A percentile compares a stretch with the other conserved stretches of the same genome.
Conservation (phyloP, 192 early-diverging fungal species). For the Lobosporangium transversale region DNA sequence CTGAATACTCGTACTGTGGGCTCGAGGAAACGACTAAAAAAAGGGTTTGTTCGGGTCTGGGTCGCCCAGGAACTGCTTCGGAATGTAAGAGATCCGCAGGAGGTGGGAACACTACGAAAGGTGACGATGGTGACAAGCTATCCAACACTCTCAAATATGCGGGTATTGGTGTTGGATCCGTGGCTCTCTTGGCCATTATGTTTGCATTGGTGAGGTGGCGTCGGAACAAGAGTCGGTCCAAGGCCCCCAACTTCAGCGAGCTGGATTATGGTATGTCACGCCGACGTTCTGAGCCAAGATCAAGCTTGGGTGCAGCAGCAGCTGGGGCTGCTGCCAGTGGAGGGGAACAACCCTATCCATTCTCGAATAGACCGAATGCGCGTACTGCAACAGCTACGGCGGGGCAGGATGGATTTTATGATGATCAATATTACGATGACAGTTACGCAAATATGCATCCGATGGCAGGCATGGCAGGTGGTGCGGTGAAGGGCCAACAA, state of each 20-base stretch:
- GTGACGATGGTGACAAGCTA: not conserved
- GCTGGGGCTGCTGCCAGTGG: slow-evolving; percentile 1
- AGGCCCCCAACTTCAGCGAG: slow-evolving; percentile 33
- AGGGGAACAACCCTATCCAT: slow-evolving; percentile 26
- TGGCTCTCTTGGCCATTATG: slow-evolving; percentile 15
- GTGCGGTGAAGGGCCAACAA: slow-evolving; percentile 1
- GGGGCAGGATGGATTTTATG: slow-evolving; percentile 36
- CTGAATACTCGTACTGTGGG: slow-evolving; percentile 20
- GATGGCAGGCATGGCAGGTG: slow-evolving; percentile 12
- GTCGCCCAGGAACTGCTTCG: slow-evolving; percentile 3
- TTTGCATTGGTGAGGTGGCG: slow-evolving; percentile 43
- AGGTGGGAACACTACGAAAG: not conserved
- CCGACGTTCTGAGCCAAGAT: slow-evolving; percentile 21
- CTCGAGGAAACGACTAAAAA: not conserved
- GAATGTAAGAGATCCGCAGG: slow-evolving; percentile 4
- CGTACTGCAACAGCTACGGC: slow-evolving; percentile 3
- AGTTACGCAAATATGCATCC: slow-evolving; percentile 27
- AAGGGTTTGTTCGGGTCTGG: slow-evolving; percentile 20
- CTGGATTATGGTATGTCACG: slow-evolving; percentile 42
- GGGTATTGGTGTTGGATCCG: slow-evolving; percentile 32
- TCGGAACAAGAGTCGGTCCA: slow-evolving; percentile 20
- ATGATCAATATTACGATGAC: slow-evolving; percentile 39
- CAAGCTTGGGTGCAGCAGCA: slow-evolving; percentile 5
- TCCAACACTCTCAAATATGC: slow-evolving; percentile 29
- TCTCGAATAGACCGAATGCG: slow-evolving; percentile 36